Evolutionary conservation across 495 filamentous ascomycete genomes (phyloP).

Genomic region (Aspergillus sclerotiicarbonarius): DNA sequence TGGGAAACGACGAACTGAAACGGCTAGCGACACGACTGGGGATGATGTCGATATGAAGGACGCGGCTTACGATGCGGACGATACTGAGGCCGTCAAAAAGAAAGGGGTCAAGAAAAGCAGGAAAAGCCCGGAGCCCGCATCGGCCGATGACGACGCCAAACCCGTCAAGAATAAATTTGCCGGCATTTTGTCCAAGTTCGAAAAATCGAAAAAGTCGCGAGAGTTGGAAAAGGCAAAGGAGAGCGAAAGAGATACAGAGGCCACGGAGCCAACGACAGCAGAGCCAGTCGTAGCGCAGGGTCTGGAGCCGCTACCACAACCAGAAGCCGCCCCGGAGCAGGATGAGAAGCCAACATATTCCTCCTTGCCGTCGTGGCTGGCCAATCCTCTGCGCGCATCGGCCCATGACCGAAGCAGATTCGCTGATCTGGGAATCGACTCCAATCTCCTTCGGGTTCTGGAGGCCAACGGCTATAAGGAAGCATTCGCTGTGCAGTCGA

Average conservation of each 20-base stretch:
- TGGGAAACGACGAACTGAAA: slow-evolving; percentile 25
- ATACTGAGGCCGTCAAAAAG: slow-evolving; percentile 5
- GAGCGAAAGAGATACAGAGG: slow-evolving; percentile 23
- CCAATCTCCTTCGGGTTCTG: slow-evolving; percentile 58
- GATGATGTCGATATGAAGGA: slow-evolving; percentile 21
- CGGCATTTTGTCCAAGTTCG: slow-evolving; percentile 45
- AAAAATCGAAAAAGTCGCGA: slow-evolving; percentile 37
- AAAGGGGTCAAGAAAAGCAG: slow-evolving; percentile 6
- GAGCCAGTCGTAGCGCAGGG: slow-evolving; percentile 57
- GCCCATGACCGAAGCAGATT: slow-evolving; percentile 60
- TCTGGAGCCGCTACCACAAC: slow-evolving; percentile 76
- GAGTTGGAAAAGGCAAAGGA: slow-evolving; percentile 30
- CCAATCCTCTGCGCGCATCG: slow-evolving; percentile 63
- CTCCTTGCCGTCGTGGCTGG: slow-evolving; percentile 65
- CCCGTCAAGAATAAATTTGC: slow-evolving; percentile 37
- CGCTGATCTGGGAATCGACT: slow-evolving; percentile 53
- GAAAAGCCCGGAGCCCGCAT: background rate
- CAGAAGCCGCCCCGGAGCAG: slow-evolving; percentile 55
- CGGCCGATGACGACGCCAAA: slow-evolving; percentile 18
- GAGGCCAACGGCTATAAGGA: slow-evolving; percentile 63
- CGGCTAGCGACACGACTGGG: slow-evolving; percentile 14
- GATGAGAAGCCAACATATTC: slow-evolving; percentile 47
- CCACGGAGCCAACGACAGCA: slow-evolving; percentile 18
- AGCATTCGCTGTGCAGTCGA: slow-evolving; percentile 83
- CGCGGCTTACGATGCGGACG: slow-evolving; percentile 9